These are phyloP conservation scores for Aspergillus spinulosporus DNA, from an alignment of 2,329 filamentous ascomycete genomes.

Conservation along the genomic window DNA sequence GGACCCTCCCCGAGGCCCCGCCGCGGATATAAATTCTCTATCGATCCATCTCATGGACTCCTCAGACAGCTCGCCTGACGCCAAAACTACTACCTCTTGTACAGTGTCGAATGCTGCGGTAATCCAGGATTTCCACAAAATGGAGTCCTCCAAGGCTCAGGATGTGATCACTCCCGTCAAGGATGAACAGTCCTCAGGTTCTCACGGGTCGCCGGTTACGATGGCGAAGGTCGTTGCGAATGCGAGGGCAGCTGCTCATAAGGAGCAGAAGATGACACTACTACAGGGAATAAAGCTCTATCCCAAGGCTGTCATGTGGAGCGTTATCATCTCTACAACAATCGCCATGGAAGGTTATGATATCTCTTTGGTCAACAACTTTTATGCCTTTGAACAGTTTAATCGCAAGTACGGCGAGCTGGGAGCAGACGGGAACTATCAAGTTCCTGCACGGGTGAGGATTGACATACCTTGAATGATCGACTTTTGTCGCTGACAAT, in stretches of 20 bases:
- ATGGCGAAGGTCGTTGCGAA: slow-evolving; percentile 40
- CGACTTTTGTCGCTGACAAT: slow-evolving; percentile 18
- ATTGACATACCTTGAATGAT: slow-evolving; percentile 1
- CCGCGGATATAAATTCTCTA: slow-evolving; percentile 20
- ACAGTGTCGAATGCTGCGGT: not conserved
- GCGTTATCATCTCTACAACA: slow-evolving; percentile 81
- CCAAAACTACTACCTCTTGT: not conserved
- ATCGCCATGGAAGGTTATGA: slow-evolving; percentile 93
- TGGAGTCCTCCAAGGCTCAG: slow-evolving; percentile 32
- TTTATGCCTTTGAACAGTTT: slow-evolving; percentile 57
- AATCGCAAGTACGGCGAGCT: slow-evolving; percentile 43
- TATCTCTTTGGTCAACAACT: slow-evolving; percentile 76
- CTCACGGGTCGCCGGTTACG: slow-evolving; percentile 25
- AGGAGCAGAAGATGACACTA: slow-evolving; percentile 67
- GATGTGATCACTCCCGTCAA: slow-evolving; percentile 31
- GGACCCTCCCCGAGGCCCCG: slow-evolving; percentile 15
- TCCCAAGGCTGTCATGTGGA: slow-evolving; percentile 83
- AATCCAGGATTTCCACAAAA: slow-evolving; percentile 17
- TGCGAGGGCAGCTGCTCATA: slow-evolving; percentile 46
- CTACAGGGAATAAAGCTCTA: slow-evolving; percentile 77
- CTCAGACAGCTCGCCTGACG: not conserved
- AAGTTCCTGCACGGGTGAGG: slow-evolving; percentile 42
- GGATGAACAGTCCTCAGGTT: slow-evolving; percentile 19
- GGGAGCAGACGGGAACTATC: slow-evolving; percentile 36
- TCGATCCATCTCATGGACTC: slow-evolving; percentile 12